Evolutionary conservation across 257 asterid species (phyloP).

Genomic region (Fraxinus americana): DNA sequence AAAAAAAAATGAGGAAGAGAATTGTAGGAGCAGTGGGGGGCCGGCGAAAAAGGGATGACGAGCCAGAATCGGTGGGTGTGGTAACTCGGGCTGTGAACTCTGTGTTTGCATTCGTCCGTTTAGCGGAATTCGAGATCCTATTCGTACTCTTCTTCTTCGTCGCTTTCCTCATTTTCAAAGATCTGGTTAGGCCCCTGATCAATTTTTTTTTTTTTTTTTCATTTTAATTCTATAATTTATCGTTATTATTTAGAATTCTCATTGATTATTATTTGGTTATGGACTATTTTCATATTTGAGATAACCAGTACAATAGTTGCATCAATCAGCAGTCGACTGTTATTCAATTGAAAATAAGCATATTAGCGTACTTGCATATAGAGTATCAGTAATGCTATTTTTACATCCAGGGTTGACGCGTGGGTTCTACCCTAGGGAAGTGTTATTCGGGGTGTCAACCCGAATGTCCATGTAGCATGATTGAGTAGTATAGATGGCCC

Average conservation of each 20-base stretch:
- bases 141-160: conserved; percentile 75
- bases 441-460: too few relatives aligned
- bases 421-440: too few relatives aligned
- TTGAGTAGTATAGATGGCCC: not conserved
- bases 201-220: not conserved
- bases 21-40: conserved; percentile 28
- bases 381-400: not conserved
- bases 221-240: not conserved
- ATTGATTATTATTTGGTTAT: not conserved
- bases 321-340: not conserved
- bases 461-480: too few relatives aligned
- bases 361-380: not conserved
- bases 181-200: conserved; percentile 54
- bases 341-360: not conserved
- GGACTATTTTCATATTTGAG: not conserved
- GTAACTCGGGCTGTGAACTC: conserved; percentile 71
- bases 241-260: not conserved
- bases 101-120: conserved; percentile 60
- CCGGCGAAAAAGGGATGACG: conserved; percentile 32
- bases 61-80: conserved; percentile 33
- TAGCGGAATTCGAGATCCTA: conserved; percentile 95
- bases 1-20: not conserved
- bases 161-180: conserved; percentile 76
- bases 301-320: not conserved
- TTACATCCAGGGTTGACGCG: too few relatives aligned